Percentiles rank a stretch among this genome's conserved stretches.
These are phyloP conservation scores for Colletotrichum nymphaeae DNA, from an alignment of 2,329 filamentous ascomycete species.

Conservation along the genomic window DNA sequence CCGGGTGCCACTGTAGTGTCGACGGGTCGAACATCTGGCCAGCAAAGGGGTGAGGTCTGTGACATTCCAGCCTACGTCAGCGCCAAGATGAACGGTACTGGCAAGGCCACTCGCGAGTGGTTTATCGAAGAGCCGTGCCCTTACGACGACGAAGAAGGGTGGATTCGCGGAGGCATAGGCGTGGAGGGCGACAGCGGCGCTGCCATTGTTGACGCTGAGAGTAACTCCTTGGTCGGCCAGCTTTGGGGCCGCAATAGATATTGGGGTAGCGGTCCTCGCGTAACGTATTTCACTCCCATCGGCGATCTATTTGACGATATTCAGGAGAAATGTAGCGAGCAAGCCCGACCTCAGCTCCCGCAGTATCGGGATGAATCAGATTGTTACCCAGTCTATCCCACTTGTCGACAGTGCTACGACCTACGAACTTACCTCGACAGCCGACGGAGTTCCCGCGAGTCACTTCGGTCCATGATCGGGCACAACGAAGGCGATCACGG, in stretches of 20 bases:
- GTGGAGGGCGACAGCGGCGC: conserved; percentile 58
- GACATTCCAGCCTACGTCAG: conserved; percentile 56
- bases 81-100: conserved; percentile 51
- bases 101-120: conserved; percentile 57
- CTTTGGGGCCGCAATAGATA: conserved; percentile 58
- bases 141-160: conserved; percentile 53
- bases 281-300: conserved; percentile 57
- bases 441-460: conserved; percentile 54
- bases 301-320: conserved; percentile 58
- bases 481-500: conserved; percentile 48
- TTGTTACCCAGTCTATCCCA: conserved; percentile 52
- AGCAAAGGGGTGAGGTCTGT: conserved; percentile 54
- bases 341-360: conserved; percentile 52
- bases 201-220: conserved; percentile 54
- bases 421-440: conserved; percentile 52
- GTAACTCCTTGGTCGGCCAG: conserved; percentile 52
- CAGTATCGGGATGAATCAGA: conserved; percentile 54
- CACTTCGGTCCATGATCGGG: conserved; percentile 56
- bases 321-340: conserved; percentile 55
- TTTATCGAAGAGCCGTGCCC: conserved; percentile 54
- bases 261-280: conserved; percentile 52
- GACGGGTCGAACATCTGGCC: conserved; percentile 56
- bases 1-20: conserved; percentile 51
- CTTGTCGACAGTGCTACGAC: conserved; percentile 55
- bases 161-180: conserved; percentile 59